Evolutionary conservation across 2,329 filamentous ascomycete species (phyloP), one percentile per base, ranked within the genome.

Genomic region (Claviceps spartinae): DNA sequence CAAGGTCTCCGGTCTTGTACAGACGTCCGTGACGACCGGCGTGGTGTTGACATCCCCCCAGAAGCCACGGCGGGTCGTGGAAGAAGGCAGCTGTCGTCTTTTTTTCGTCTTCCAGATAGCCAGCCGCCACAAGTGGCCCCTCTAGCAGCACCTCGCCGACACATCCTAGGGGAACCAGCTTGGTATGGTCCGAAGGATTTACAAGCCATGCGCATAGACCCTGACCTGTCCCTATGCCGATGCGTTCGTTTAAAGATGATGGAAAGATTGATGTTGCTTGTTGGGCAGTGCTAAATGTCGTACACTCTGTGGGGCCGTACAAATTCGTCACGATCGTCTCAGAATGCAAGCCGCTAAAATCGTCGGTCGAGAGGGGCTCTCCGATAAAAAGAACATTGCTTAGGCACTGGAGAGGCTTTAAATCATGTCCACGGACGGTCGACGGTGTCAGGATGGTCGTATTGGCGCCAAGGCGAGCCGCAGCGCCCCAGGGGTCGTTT

Each of bases 41-140:
- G 63, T 56, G 34, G 67, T 67, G 50, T 57, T 60, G 13, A n/a
- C 11, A 14, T 14, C 52, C 56, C 6, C 46, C 40, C 2, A 56
- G 5, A 6, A 59, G 56, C 73, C 72, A 76, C 0, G 52, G 49
- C 1, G 69, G 72, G 52, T 69, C 63, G n/a, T 65, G 58, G 36
- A 77, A 67, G 51, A 77, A 79, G 0, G 65, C 63, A 22, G 67
- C 67, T 9, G 63, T 60, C 0, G 75, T 78, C 54, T 72, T 72
- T 20, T 63, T 61, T 0, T 64, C 60, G 20, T 73, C 67, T 43
- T 73, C 69, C 20, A 76, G 61, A 54, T 79, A 79, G 18, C 73
- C 73, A 38, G 68, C 62, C 14, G 69, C 73, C n/a, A 79, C 62
- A 13, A 69, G 67, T 3, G 73, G 72, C 0, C 71, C 70, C 48